Percentiles rank a stretch among this genome's conserved stretches.
These are phyloP conservation scores for Datura wrightii DNA, from an alignment of 257 asterid species.

Conservation along the genomic window DNA sequence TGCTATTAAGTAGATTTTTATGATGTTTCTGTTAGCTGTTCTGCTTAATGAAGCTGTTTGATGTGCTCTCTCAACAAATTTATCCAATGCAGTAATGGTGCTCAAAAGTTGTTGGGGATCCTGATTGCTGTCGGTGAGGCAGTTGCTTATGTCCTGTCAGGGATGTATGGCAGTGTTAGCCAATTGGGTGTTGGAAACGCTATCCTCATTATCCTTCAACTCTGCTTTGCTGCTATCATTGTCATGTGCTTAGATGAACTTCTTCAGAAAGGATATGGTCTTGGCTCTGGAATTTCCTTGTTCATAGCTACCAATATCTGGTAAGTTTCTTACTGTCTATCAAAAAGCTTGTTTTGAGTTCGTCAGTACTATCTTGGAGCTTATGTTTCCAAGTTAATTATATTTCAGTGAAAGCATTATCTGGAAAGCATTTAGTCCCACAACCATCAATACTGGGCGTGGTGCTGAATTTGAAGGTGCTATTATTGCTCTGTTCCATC, in stretches of 20 bases:
- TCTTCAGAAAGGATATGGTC: slow-evolving; percentile 75
- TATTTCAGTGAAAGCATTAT: slow-evolving; percentile 65
- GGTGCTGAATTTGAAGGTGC: slow-evolving; percentile 85
- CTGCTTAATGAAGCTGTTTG: slow-evolving; percentile 1
- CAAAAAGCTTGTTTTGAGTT: background rate
- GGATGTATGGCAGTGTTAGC: slow-evolving; percentile 76
- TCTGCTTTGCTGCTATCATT: slow-evolving; percentile 68
- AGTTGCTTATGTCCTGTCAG: slow-evolving; percentile 74
- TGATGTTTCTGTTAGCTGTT: background rate
- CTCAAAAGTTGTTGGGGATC: slow-evolving; percentile 70
- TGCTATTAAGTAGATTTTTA: background rate
- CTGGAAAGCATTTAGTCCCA: slow-evolving; percentile 80
- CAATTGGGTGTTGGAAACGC: slow-evolving; percentile 82
- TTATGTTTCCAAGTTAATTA: background rate
- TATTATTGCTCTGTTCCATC: slow-evolving; percentile 66
- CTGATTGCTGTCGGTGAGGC: slow-evolving; percentile 77
- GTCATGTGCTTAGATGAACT: slow-evolving; percentile 74
- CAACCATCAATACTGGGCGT: slow-evolving; percentile 67
- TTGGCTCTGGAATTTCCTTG: slow-evolving; percentile 72
- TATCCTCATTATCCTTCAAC: slow-evolving; percentile 69
- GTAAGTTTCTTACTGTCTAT: slow-evolving; percentile 39
- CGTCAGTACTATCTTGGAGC: slow-evolving; percentile 6
- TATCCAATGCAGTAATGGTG: slow-evolving; percentile 58
- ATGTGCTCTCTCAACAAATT: slow-evolving; percentile 13
- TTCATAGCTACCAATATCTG: slow-evolving; percentile 79